Base-by-base conservation (phyloP, 495 filamentous ascomycete species). In the Letharia lupina region DNA sequence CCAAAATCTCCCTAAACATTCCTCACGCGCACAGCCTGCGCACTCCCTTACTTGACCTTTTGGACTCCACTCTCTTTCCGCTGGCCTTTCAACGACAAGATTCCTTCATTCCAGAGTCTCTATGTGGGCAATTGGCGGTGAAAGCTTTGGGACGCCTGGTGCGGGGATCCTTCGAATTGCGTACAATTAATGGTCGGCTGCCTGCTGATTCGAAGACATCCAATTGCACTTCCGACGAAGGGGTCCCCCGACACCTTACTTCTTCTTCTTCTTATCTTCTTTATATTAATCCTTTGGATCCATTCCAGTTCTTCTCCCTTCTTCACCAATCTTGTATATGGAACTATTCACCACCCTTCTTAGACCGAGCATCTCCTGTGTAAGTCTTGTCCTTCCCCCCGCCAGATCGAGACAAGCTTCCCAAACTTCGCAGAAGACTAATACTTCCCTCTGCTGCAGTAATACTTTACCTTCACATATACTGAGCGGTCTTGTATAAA, bases 221-320 rank as follows among this genome's bases (percentile, higher is more conserved):
- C 67, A 56, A 41, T 70, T 66, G 67, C 35, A 62, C 40, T 20
- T 41, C 65, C 57, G 61, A 72, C 68, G 65, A 65, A 56, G 70
- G 62, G 62, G 63, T 62, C 33, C 44, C 70, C 65, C 60, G 45
- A 61, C 56, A 71, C 70, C 70, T 73, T 72, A 63, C 75, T 65
- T 70, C 63, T 28, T 39, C 63, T 28, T 39, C 37, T 69, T 42
- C 42, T 45, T 61, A 57, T 60, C 59, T 28, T 62, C 59, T 50
- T 69, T 48, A 70, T 70, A 66, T 72, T 70, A 68, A 73, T 74
- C 70, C 72, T 70, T 70, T 70, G 68, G 70, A 61, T 69, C 70
- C 61, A 48, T 71, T 75, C 76, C 70, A 74, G 71, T 62, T 59
- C 31, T 35, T 70, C 59, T 54, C 61, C 63, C 56, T 18, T 60